A percentile compares a stretch with the other conserved stretches of the same genome.
Evolutionary conservation across 1,139 yeast species (phyloP).

Genomic region (Saccharomycopsis hybrid): DNA sequence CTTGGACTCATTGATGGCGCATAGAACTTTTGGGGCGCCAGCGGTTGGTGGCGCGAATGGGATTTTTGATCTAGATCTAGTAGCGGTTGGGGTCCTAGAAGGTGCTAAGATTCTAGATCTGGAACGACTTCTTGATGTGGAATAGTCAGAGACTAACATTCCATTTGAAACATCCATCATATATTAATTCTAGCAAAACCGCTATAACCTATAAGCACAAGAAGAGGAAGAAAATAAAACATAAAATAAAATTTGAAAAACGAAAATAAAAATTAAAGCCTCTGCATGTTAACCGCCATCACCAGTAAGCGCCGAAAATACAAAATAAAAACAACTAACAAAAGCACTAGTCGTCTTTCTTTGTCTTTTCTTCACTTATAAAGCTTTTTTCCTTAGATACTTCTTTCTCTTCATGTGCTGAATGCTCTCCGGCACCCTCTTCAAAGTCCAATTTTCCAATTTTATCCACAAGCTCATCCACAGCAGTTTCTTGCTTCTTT

Average conservation of each 20-base stretch:
- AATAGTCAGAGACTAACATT: too few relatives aligned
- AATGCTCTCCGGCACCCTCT: background rate
- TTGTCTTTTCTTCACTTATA: background rate
- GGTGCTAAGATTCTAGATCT: too few relatives aligned
- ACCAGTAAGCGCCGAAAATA: background rate
- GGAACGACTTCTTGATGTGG: too few relatives aligned
- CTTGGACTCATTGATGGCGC: slow-evolving; percentile 5
- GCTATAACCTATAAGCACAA: too few relatives aligned
- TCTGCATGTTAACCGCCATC: background rate
- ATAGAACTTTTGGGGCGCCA: background rate
- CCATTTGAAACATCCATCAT: too few relatives aligned
- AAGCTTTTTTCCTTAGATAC: background rate
- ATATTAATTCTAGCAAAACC: too few relatives aligned
- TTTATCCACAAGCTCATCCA: slow-evolving; percentile 11
- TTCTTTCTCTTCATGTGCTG: background rate
- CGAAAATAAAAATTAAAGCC: background rate
- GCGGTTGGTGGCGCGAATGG: too few relatives aligned
- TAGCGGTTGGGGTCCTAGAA: too few relatives aligned
- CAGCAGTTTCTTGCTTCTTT: background rate
- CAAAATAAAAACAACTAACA: background rate
- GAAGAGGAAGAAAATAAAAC: too few relatives aligned
- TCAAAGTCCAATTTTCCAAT: slow-evolving; percentile 13
- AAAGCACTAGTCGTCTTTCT: background rate
- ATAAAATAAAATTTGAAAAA: too few relatives aligned
- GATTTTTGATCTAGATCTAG: too few relatives aligned